Evolutionary conservation across 2,329 filamentous ascomycete species (phyloP), one percentile per base, ranked within the genome.

Genomic region (Teratosphaeria viscida): DNA sequence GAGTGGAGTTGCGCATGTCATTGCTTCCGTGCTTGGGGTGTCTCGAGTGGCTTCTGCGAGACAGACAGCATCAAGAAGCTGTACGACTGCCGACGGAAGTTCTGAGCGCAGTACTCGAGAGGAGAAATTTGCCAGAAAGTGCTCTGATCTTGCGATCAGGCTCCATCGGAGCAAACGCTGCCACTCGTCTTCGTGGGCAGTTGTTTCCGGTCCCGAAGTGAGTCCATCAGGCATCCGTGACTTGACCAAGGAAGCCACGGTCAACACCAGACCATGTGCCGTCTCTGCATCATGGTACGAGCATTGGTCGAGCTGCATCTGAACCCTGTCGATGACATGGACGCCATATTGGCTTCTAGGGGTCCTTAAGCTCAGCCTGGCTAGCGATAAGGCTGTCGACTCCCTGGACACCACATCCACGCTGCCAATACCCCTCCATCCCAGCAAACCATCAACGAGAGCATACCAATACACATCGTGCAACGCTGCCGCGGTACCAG

Each of bases 351-450:
- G 10, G 53, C 34, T 16, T 12, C 29, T 55, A 4, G 26, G 26
- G 19, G 19, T 55, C 26, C 27, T 32, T 10, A 34, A 5, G 23
- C 53, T 37, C 23, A 55, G 34, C 23, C 19, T 34, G 10, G 53
- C 32, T n/a, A 55, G 16, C 53, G 53, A 55, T 14, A 55, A 10
- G 32, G 89, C 89, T 66, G 92, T 85, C 0, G 89, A 85, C 65
- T 89, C 81, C 62, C 94, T 83, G 1, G 90, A 90, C 5, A 81
- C 77, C 0, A 85, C 81, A 71, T 96, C 91, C 8, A 85, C 78
- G 64, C 95, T 90, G 0, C 87, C 86, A n/a, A 95, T 82, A 0
- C 94, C 94, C 72, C 92, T 83, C 94, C 94, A 99, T 23, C 84
- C 85, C 12, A 95, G 76, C 6, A 96, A 77, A 0, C 82, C 86